phyloP scores from a whole-genome alignment of 2,329 filamentous ascomycete genomes.

The Pestalotiopsis sp. region DNA sequence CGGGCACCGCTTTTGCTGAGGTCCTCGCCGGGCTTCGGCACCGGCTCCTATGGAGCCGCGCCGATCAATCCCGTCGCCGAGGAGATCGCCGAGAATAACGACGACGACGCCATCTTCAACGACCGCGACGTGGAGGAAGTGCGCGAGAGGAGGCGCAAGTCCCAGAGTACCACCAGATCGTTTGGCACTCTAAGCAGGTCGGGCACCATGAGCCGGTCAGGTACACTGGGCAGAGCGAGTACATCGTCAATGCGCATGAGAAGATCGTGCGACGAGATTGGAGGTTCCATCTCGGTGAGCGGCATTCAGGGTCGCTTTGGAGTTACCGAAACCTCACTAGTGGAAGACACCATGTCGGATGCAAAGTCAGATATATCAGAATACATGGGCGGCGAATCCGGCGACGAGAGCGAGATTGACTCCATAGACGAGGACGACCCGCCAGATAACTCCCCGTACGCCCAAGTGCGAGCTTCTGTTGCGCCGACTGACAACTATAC shows the following conservation, averaged over 20 bases:
- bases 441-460: conserved; percentile 72
- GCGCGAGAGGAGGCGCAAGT: conserved; percentile 24
- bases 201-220: conserved; percentile 23
- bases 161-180: conserved; percentile 23
- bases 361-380: conserved; percentile 34
- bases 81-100: conserved; percentile 21
- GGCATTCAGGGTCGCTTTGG: conserved; percentile 56
- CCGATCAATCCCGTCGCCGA: conserved; percentile 43
- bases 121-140: conserved; percentile 19
- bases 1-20: conserved; percentile 57
- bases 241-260: conserved; percentile 28
- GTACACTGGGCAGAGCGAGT: conserved; percentile 22
- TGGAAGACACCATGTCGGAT: conserved; percentile 45
- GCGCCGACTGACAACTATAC: conserved; percentile 72
- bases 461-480: conserved; percentile 79
- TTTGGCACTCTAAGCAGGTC: conserved; percentile 17
- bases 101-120: conserved; percentile 28
- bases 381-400: conserved; percentile 31
- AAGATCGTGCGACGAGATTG: conserved; percentile 48
- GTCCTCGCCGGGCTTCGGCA: conserved; percentile 60
- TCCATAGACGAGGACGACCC: conserved; percentile 46
- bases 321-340: conserved; percentile 46
- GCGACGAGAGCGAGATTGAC: conserved; percentile 33
- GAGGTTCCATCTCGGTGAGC: conserved; percentile 50
- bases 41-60: conserved; percentile 61